Base-by-base conservation (phyloP, 116 monocot species). In the Zostera marina region DNA sequence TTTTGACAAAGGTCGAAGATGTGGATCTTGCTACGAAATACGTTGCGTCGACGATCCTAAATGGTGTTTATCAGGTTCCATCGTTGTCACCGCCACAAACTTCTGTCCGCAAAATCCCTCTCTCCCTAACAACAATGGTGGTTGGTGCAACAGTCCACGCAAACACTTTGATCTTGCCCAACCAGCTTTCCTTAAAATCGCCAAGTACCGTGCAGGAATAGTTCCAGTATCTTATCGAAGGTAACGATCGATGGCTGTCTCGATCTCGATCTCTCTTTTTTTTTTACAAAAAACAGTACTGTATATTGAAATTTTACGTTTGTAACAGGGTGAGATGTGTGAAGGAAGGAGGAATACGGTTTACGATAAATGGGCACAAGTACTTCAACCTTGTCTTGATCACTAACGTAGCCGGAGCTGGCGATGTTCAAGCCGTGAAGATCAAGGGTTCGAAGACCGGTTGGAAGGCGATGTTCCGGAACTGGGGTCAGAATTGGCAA, bases 401-500 rank as follows among this genome's bases (percentile, higher is more conserved):
- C 59, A 84, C 62, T 60, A 84, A 84, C 58, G 84, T 84, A 1
- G 84, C 41, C 42, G 84, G 84, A 42, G 84, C 84, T 44, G 84
- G 84, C 19, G 84, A 84, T 55, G 73, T 84, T 17, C 76, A 57
- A 44, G 8, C 76, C n/a, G 79, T 79, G 16, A 55, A 68, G 24
- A 72, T 84, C 40, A 79, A 77, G 63, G 76, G 76, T 4, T 73
- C 79, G 24, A 57, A 25, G 19, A 66, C 71, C 3, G 68, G 74
- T 41, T 84, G 84, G 84, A 73, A 76, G 59, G 44, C 74, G 1
- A 76, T 84, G 79, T 77, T 76, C 0, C 57, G 79, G 13, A 84
- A 84, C 66, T 84, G 84, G 84, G 84, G 84, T 15, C 84, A 84
- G 71, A 84, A 84, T 56, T 84, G 84, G 84, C 84, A 84, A 72